Percentiles rank a stretch among this genome's conserved stretches.
These are phyloP conservation scores for Yamadazyma dushanensis DNA, from an alignment of 1,139 yeast species.

Conservation along the genomic window DNA sequence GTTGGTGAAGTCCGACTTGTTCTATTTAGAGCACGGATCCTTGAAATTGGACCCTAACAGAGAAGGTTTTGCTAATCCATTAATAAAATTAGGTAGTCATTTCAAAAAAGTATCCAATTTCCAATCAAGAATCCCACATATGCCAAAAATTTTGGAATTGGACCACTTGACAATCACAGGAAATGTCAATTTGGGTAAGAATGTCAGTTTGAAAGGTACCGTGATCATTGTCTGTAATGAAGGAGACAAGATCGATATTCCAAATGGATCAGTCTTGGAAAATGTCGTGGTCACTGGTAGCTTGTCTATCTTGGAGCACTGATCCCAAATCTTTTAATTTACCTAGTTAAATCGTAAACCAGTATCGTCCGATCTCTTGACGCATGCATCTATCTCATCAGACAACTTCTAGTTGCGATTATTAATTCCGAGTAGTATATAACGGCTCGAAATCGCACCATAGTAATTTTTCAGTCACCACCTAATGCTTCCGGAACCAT, in stretches of 20 bases:
- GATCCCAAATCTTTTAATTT: too few relatives aligned
- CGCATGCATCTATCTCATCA: too few relatives aligned
- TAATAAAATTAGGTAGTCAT: slow-evolving; percentile 93
- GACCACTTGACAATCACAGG: slow-evolving; percentile 98
- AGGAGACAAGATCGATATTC: slow-evolving; percentile 95
- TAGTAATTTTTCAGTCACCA: slow-evolving; percentile 1
- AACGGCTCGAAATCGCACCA: slow-evolving; percentile 6
- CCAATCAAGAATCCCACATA: slow-evolving; percentile 87
- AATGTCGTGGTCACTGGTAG: slow-evolving; percentile 97
- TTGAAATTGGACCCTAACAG: slow-evolving; percentile 80
- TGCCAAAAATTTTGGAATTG: slow-evolving; percentile 93
- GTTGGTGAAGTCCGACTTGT: slow-evolving; percentile 94
- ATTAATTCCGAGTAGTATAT: too few relatives aligned
- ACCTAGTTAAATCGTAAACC: too few relatives aligned
- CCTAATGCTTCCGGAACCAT: slow-evolving; percentile 65
- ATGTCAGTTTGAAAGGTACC: slow-evolving; percentile 91
- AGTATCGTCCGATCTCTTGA: too few relatives aligned
- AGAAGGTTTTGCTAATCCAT: slow-evolving; percentile 86
- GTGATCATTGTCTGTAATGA: slow-evolving; percentile 97
- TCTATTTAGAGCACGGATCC: slow-evolving; percentile 89
- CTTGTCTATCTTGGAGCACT: slow-evolving; percentile 93
- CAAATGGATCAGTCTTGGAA: slow-evolving; percentile 91
- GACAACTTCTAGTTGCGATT: too few relatives aligned
- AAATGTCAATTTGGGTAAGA: slow-evolving; percentile 88
- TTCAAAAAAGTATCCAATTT: slow-evolving; percentile 94